Evolutionary conservation across 768 basidiomycete species (phyloP), one percentile per base, ranked within the genome.

Genomic region (Pilatotrama ljubarskyi): DNA sequence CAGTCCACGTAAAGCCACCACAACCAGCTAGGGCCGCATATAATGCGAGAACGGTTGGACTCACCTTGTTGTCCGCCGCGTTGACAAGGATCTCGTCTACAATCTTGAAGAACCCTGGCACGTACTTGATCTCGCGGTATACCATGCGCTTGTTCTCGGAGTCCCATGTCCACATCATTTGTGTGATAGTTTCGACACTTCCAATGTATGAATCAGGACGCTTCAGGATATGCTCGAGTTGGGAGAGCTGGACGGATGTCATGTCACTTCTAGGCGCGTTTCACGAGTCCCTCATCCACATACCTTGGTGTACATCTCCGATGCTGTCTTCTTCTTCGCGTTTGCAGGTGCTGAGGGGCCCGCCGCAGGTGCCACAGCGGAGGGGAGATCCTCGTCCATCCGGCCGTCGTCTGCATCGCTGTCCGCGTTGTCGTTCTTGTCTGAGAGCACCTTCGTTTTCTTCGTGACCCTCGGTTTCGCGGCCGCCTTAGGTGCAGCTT

Each of bases 11-110:
- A 5, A 35, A 29, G 18, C 46, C 10, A 9, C 26, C 29, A 36
- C 8, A 52, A 22, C 7, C 50, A 44, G 24, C 22, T 22, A 15
- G 25, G n/a, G 22, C n/a, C 49, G 43, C 35, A 32, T 56, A 20
- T 55, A 13, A 47, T 38, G 11, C 3, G 29, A 51, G 35, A 25
- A n/a, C 0, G 14, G 14, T n/a, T 9, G 5, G 29, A 73, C 79
- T 56, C 63, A 92, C 96, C 88, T 99, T 99, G 77, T 98, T 97
- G 73, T 99, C 97, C 3, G 97, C 97, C 20, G 97, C 97, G 74
- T 99, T 99, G 68, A 99, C 97, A 2, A 99, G 80, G 69, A 99
- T 99, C 77, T 99, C 97, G 69, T 99, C 97, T 14, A 99, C 89
- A 68, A 99, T 99, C 82, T 99, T 99, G 84, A 95, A 95, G 74